Evolutionary conservation across 805 yeast genomes (phyloP).

Genomic region (Nakazawaea laoshanensis): DNA sequence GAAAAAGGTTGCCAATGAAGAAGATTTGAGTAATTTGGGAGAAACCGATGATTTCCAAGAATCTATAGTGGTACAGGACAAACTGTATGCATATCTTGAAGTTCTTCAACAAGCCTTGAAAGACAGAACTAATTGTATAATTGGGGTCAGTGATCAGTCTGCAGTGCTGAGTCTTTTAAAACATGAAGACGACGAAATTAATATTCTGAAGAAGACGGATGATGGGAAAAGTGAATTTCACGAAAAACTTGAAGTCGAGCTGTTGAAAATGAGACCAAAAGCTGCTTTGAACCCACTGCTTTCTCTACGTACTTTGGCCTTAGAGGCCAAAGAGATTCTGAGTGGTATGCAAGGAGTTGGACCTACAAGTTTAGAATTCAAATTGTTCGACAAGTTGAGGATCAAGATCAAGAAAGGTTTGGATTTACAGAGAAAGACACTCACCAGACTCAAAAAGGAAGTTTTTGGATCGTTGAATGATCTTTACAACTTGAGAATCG

Average conservation of each 20-base stretch:
- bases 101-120: constrained; percentile 37
- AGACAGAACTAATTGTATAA: constrained; percentile 32
- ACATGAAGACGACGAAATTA: constrained; percentile 9
- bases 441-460: constrained; percentile 34
- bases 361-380: constrained; percentile 12
- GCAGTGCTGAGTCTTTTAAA: constrained; percentile 6
- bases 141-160: constrained; percentile 18
- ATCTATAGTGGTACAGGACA: constrained; percentile 69
- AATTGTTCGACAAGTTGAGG: constrained; percentile 14
- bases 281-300: constrained; percentile 24
- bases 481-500: constrained; percentile 72
- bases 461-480: constrained; percentile 45
- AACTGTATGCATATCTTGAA: constrained; percentile 50
- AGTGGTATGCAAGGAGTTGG: constrained; percentile 18
- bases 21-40: constrained; percentile 14
- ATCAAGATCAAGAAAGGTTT: constrained; percentile 21
- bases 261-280: constrained; percentile 20
- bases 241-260: constrained; percentile 19
- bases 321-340: constrained; percentile 21
- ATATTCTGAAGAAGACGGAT: constrained; percentile 12
- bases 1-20: constrained; percentile 14
- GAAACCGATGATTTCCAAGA: constrained; percentile 62
- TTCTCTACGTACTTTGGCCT: constrained; percentile 26
- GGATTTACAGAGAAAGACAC: constrained; percentile 34
- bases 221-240: constrained; percentile 21